A percentile compares a stretch with the other conserved stretches of the same genome.
Conservation (phyloP, 2,329 filamentous ascomycete species). For the Ampelomyces quisqualis region DNA sequence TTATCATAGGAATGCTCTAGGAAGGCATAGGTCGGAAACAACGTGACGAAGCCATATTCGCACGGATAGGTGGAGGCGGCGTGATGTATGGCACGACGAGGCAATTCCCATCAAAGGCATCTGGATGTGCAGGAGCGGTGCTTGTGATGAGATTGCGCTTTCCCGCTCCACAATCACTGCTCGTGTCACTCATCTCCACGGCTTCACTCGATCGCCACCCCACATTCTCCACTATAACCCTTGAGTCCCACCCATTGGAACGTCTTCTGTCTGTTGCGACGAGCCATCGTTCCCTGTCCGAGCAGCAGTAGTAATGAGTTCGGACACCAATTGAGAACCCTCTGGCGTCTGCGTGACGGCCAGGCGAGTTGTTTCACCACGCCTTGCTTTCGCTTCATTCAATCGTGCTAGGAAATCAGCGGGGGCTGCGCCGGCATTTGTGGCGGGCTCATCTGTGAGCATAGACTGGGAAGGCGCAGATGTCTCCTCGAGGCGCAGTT, state of each 20-base stretch:
- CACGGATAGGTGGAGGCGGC: too few relatives aligned
- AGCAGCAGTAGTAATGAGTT: slow-evolving; percentile 1
- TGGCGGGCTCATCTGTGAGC: too few relatives aligned
- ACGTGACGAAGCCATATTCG: background rate
- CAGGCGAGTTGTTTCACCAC: slow-evolving; percentile 40
- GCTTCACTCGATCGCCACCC: background rate
- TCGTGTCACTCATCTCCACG: too few relatives aligned
- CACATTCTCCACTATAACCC: background rate
- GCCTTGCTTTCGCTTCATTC: slow-evolving; percentile 45
- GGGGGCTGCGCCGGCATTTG: slow-evolving; percentile 12
- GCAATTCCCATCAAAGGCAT: too few relatives aligned
- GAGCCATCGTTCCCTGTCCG: background rate
- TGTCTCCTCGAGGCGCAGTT: background rate
- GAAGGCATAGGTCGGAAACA: background rate
- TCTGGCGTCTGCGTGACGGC: slow-evolving; percentile 14
- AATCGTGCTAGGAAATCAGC: slow-evolving; percentile 44
- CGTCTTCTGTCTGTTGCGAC: background rate
- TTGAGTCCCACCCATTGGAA: slow-evolving; percentile 15
- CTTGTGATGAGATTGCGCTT: background rate
- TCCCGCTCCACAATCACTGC: background rate
- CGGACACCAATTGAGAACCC: slow-evolving; percentile 18
- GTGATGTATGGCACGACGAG: too few relatives aligned
- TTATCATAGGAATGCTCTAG: background rate
- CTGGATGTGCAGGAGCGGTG: background rate
- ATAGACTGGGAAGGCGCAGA: too few relatives aligned